Evolutionary conservation across 768 basidiomycete genomes (phyloP).

Genomic region (Pulveroboletus sp.): DNA sequence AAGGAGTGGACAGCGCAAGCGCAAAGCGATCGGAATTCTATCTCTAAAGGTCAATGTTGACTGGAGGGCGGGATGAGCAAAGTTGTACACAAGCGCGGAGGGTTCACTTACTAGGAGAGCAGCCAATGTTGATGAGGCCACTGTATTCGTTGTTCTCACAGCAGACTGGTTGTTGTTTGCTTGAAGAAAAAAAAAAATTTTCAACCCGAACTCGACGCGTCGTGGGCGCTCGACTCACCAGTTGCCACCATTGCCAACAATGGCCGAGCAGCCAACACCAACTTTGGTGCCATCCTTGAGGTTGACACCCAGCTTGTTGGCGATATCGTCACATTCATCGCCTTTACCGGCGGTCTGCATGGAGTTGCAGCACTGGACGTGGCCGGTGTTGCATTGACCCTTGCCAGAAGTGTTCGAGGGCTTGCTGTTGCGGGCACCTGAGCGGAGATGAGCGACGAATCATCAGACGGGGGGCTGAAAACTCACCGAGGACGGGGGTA

Average conservation of each 20-base stretch:
- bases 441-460: not conserved
- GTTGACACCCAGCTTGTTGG: accelerated
- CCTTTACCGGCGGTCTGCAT: not conserved
- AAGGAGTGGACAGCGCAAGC: slow-evolving; percentile 19
- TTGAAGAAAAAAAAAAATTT: slow-evolving; percentile 16
- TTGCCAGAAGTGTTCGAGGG: slow-evolving; percentile 35
- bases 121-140: slow-evolving; percentile 39
- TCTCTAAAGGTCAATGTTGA: slow-evolving; percentile 17
- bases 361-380: slow-evolving; percentile 19
- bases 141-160: slow-evolving; percentile 33
- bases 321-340: not conserved
- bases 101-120: slow-evolving; percentile 33
- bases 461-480: not conserved
- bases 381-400: slow-evolving; percentile 17
- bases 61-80: slow-evolving; percentile 11
- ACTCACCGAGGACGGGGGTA: slow-evolving; percentile 34
- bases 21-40: slow-evolving; percentile 2
- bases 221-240: slow-evolving; percentile 14
- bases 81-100: accelerated
- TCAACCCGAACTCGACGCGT: not conserved
- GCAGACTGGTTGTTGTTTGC: slow-evolving; percentile 37
- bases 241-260: slow-evolving; percentile 12
- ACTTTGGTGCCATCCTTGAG: accelerated
- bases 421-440: slow-evolving; percentile 34
- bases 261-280: slow-evolving; percentile 33